Evolutionary conservation across 148 eudicot species (phyloP).

Genomic region (Dysphania ambrosioides): DNA sequence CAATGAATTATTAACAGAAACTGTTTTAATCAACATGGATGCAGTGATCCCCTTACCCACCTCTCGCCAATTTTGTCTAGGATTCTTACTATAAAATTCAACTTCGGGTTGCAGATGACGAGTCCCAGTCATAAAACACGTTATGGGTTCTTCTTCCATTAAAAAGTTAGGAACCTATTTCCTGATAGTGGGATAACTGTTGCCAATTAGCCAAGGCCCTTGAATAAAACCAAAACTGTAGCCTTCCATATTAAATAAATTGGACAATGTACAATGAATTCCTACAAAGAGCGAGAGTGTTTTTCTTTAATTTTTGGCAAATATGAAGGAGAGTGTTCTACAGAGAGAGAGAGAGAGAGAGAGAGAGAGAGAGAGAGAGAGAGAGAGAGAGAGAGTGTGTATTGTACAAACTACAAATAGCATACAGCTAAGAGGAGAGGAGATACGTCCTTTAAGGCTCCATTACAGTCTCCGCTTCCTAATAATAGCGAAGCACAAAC

Average conservation of each 20-base stretch:
- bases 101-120: neutral
- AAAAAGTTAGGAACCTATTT: neutral
- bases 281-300: neutral
- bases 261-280: neutral
- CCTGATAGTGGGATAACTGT: neutral
- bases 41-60: neutral
- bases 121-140: neutral
- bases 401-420: neutral
- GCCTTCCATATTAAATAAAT: too few species aligned
- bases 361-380: too few species aligned
- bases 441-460: neutral
- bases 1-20: neutral
- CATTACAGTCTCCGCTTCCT: neutral
- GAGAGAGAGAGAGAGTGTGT: neutral
- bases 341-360: neutral
- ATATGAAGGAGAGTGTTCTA: too few species aligned
- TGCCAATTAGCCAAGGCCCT: neutral
- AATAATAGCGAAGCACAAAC: neutral
- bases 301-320: too few species aligned
- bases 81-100: neutral
- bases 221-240: neutral
- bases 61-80: neutral
- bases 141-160: neutral
- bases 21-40: neutral
- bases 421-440: neutral